Conservation (phyloP, 495 filamentous ascomycete genomes). For the Penicillium crystallinum region DNA sequence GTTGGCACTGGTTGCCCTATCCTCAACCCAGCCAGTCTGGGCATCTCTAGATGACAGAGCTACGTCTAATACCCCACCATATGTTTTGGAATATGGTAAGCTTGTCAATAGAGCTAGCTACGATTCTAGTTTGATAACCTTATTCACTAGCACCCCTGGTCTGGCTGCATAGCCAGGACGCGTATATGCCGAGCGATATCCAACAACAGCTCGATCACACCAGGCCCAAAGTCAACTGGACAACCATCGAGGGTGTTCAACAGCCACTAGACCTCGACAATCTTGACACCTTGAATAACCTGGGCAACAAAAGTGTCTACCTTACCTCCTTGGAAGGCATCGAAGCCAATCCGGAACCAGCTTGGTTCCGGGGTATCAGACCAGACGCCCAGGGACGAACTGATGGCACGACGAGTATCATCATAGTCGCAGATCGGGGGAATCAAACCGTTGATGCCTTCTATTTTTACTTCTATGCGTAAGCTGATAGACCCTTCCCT, state of each 20-base stretch:
- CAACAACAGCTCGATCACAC: constrained; percentile 50
- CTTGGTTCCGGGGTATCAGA: constrained; percentile 49
- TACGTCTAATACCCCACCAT: constrained; percentile 18
- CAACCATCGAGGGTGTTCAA: constrained; percentile 32
- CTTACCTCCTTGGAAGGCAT: constrained; percentile 56
- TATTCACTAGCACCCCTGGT: neutral
- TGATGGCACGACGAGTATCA: constrained; percentile 40
- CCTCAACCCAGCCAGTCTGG: neutral
- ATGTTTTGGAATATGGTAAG: constrained; percentile 28
- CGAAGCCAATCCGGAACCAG: constrained; percentile 41
- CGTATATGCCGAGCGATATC: constrained; percentile 57
- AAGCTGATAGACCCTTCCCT: too few species aligned
- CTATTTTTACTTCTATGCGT: constrained; percentile 67
- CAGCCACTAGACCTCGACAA: constrained; percentile 51
- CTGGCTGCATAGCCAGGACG: constrained; percentile 54
- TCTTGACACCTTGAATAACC: constrained; percentile 47
- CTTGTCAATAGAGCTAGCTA: neutral
- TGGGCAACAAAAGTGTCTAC: constrained; percentile 49
- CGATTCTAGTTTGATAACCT: neutral
- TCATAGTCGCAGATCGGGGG: constrained; percentile 55
- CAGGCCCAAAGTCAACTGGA: constrained; percentile 50
- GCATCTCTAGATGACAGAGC: neutral
- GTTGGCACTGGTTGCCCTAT: constrained; percentile 5
- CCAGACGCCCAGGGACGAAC: constrained; percentile 47
- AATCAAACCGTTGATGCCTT: constrained; percentile 55